Base-by-base conservation (phyloP, 108 stramenopile species). In the Cyclotella sp. region DNA sequence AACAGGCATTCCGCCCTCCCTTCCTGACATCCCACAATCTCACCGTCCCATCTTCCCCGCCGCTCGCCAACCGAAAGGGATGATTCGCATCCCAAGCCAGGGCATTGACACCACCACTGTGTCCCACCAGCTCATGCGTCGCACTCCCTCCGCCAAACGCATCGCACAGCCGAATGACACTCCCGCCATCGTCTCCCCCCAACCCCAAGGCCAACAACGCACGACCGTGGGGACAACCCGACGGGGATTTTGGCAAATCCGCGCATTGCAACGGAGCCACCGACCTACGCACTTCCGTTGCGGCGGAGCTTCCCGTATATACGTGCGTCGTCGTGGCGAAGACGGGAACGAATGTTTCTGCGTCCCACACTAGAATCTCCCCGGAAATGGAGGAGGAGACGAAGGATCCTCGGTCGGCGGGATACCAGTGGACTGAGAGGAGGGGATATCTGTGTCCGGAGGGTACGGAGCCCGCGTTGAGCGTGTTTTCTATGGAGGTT, bases 21-120 rank as follows among this genome's bases (percentile, higher is more conserved):
- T 90, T 91, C 29, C 93, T 85, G 41, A 95, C 84, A 75, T 95
- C 93, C 93, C 93, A 95, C 6, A 94, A 64, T 13, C 89, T 79
- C 4, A 94, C 78, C 1, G 87, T 84, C 4, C 86, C 81, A 79
- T 89, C 90, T 0, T 70, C 74, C 22, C 84, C 85, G 16, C 90
- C 91, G 71, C 90, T 91, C 18, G 89, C 90, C 42, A 95, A 41
- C 0, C 91, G 76, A 27, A 84, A 67, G 0, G 83, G 72, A 51
- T 81, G 75, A n/a, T 47, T 57, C 14, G 91, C 88, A 70, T 84
- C 87, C 91, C 91, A 95, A 61, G 76, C 73, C 4, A 95, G 45
- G 18, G 81, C 43, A 29, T 87, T 84, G 53, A 95, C 83, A 12
- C 90, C 90, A 16, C 82, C 84, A 26, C 21, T 39, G 68, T 91